Evolutionary conservation across 768 basidiomycete species (phyloP), one percentile per base, ranked within the genome.

Genomic region (Cystofilobasidium macerans): DNA sequence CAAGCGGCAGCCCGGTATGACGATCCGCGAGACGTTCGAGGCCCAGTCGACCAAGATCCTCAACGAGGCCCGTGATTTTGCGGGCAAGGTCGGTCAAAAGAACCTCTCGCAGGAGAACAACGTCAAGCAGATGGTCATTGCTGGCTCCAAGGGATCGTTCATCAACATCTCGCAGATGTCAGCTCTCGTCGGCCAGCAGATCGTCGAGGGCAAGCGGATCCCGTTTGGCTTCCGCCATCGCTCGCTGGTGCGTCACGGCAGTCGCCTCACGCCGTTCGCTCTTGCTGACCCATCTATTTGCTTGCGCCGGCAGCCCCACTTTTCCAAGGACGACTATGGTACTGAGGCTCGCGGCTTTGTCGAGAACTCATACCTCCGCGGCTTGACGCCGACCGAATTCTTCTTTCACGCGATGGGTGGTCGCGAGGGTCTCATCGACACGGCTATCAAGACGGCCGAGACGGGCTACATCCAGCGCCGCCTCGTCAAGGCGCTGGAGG

Each of bases 101-200:
- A 86, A 86, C 74, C 80, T 98, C 82, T 98, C 98, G 81, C 89
- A 90, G 76, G 93, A 95, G 78, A 98, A 99, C 81, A 97, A 98
- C 72, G 93, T 98, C 80, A 99, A 98, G 82, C 95, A 98, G 82
- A 99, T 99, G 95, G 94, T 98, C 73, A 90, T 94, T 8, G 93
- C 95, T 13, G 95, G 95, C 30, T 95, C 95, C 16, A 98, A 99
- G 78, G 92, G 93, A 77, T 92, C 92, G 0, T 76, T 75, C 81
- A 99, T 98, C 82, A 99, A 99, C 77, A 97, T 99, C 73, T 98
- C 95, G 14, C 95, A 99, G 78, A 98, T 98, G 95, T 94, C 94
- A 22, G 93, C 93, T 64, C 92, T 92, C 80, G 95, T 99, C 47
- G 95, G 95, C 30, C 95, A 98, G 78, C 94, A 98, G 78, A 87